phyloP scores from a whole-genome alignment of 768 basidiomycete species.

The Boletus insuetus region DNA sequence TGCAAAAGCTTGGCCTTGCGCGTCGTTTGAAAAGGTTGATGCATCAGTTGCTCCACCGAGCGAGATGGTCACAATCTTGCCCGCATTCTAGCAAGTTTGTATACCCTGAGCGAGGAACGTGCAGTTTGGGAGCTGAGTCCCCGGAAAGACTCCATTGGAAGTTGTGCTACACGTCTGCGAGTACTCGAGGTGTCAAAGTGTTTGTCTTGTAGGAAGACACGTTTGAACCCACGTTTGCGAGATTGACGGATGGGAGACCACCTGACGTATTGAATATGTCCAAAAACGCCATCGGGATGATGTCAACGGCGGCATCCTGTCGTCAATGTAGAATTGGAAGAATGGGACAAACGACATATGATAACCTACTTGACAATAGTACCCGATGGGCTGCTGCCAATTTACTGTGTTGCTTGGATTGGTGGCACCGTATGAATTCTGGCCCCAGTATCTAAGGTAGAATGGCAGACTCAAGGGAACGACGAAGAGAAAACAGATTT shows the following conservation, averaged over 20 bases:
- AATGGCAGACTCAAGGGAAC: neutral
- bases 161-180: constrained; percentile 56
- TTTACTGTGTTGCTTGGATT: constrained; percentile 27
- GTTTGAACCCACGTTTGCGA: constrained; percentile 48
- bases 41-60: constrained; percentile 65
- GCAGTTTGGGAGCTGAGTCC: constrained; percentile 63
- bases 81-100: constrained; percentile 60
- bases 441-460: constrained; percentile 35
- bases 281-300: constrained; percentile 61
- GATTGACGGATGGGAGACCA: constrained; percentile 55
- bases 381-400: constrained; percentile 33
- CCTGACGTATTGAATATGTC: constrained; percentile 57
- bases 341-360: neutral
- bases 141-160: constrained; percentile 57
- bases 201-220: neutral
- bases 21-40: constrained; percentile 58
- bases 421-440: constrained; percentile 37
- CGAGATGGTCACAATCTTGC: constrained; percentile 59
- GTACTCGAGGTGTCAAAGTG: neutral
- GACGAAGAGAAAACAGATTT: neutral
- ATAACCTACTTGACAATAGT: constrained; percentile 30
- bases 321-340: neutral
- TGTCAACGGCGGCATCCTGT: constrained; percentile 55
- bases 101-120: constrained; percentile 60
- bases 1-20: constrained; percentile 58